Evolutionary conservation across 2,329 filamentous ascomycete genomes (phyloP).

Genomic region (Hypoxylon sp.): DNA sequence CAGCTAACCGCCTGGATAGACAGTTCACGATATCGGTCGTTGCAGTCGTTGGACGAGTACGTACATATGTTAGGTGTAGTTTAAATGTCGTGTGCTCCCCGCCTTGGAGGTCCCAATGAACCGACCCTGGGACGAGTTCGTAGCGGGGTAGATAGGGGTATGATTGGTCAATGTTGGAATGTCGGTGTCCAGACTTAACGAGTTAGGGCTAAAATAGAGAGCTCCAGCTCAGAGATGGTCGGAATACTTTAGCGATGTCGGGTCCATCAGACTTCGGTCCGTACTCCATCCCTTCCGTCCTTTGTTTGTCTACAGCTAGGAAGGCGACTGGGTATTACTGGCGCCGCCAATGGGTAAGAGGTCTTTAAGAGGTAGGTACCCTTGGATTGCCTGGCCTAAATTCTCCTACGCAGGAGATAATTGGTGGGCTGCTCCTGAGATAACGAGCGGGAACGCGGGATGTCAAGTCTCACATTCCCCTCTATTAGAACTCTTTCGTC

Average conservation of each 20-base stretch:
- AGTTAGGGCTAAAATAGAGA: conserved; percentile 29
- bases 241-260: conserved; percentile 36
- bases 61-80: conserved; percentile 1
- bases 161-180: conserved; percentile 40
- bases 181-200: conserved; percentile 36
- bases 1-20: conserved; percentile 16
- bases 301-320: neutral
- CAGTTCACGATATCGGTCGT: conserved; percentile 42
- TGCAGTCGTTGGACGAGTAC: conserved; percentile 28
- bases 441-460: neutral
- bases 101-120: conserved; percentile 14
- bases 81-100: conserved; percentile 34
- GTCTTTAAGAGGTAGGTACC: neutral
- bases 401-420: neutral
- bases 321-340: neutral
- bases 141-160: conserved; percentile 38
- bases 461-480: neutral
- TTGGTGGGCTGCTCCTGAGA: neutral
- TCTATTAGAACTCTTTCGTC: neutral
- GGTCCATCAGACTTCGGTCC: conserved; percentile 5
- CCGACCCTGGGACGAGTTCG: conserved; percentile 16
- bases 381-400: neutral
- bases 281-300: neutral
- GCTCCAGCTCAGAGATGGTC: conserved; percentile 8
- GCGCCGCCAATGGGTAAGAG: neutral